A percentile compares a stretch with the other conserved stretches of the same genome.
Evolutionary conservation across 306 rosid genomes (phyloP).

Genomic region (Cicer chorassanicum): DNA sequence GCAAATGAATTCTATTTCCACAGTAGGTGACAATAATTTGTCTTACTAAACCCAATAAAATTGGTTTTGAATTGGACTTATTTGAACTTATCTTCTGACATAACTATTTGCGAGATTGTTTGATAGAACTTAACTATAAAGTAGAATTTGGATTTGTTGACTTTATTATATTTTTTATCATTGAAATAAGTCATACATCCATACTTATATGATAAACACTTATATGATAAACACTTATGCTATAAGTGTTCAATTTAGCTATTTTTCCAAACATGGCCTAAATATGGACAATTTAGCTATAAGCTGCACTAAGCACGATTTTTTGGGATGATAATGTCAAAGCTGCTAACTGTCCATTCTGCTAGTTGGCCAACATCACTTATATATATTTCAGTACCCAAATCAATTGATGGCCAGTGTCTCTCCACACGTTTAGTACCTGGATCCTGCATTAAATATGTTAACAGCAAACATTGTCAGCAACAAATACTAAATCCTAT

Average conservation of each 20-base stretch:
- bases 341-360: conserved; percentile 51
- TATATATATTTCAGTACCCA: conserved; percentile 48
- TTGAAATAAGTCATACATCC: too few species aligned
- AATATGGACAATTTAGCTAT: too few species aligned
- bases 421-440: conserved; percentile 44
- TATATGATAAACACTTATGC: too few species aligned
- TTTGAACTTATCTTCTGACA: too few species aligned
- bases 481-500: background rate
- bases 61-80: too few species aligned
- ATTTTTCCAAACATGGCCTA: too few species aligned
- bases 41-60: background rate
- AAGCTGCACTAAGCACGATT: background rate
- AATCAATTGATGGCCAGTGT: conserved; percentile 45
- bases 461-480: background rate
- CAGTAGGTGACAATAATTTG: background rate
- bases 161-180: too few species aligned
- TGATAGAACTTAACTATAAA: too few species aligned
- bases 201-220: too few species aligned
- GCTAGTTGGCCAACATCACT: conserved; percentile 41
- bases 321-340: conserved; percentile 39
- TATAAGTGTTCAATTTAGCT: too few species aligned
- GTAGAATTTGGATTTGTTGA: too few species aligned
- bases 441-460: conserved; percentile 43
- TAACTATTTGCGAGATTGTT: too few species aligned
- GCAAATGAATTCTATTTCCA: background rate